Evolutionary conservation across 768 basidiomycete genomes (phyloP), one percentile per base, ranked within the genome.

Genomic region (Mycena albidolilacea): DNA sequence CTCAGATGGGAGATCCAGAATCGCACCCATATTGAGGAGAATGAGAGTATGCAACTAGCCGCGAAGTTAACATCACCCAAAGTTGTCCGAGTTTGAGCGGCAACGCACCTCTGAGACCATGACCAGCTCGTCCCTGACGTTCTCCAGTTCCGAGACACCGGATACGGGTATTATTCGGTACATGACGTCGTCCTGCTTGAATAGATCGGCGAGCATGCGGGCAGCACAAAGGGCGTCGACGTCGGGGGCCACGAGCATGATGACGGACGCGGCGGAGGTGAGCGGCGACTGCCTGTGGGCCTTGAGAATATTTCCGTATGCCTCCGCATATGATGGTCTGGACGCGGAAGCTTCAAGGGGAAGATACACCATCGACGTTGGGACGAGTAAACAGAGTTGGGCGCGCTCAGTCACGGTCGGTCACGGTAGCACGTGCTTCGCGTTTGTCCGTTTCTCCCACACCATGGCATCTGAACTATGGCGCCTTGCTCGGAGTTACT

Each of bases 161-260:
- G 95, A 92, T 0, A 98, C 92, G 41, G 98, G 98, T 46, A 96
- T 92, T 64, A 96, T 90, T 59, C 95, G 89, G 82, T 98, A 94
- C 81, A 93, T 92, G 52, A 99, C 90, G 77, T 97, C 96, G 86
- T 99, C 98, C 77, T 97, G 95, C 77, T 91, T 93, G 83, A 99
- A 91, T 19, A 99, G 85, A 43, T 92, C 92, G 12, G 93, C 92
- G 57, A 99, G 89, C 90, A 99, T 97, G 57, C 92, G 90, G 6
- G 95, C 92, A 11, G 96, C 96, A 80, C 96, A 97, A 7, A 98
- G 85, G 6, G 95, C 95, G 83, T 99, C 97, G 64, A 97, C 94
- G 79, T 97, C 95, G 11, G 96, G 94, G 3, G 95, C 92, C 58
- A 95, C 95, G 68, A 97, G 90, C 61, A 97, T 88, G 75, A 95